phyloP scores from a whole-genome alignment of 805 yeast genomes.

The Millerozyma acaciae region DNA sequence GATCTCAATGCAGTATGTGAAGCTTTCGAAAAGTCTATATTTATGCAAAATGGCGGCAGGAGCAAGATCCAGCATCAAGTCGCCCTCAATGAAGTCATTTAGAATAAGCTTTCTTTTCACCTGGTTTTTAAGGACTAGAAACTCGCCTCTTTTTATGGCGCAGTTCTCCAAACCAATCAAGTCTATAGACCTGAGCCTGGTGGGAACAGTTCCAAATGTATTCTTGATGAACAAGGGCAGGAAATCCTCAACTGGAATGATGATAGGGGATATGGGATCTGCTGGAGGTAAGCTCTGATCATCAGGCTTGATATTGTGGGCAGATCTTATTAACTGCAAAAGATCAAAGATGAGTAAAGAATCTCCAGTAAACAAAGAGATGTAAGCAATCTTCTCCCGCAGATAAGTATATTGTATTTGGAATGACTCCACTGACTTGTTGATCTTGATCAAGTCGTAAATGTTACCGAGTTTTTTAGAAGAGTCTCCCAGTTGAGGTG shows the following conservation, averaged over 20 bases:
- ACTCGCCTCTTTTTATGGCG: conserved; percentile 22
- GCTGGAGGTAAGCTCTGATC: conserved; percentile 13
- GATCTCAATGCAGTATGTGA: conserved; percentile 47
- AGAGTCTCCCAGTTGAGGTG: too few species aligned
- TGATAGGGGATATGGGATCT: conserved; percentile 22
- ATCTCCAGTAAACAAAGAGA: conserved; percentile 38
- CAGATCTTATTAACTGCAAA: too few species aligned
- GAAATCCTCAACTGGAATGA: conserved; percentile 21
- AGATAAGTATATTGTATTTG: conserved; percentile 19
- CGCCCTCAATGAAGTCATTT: conserved; percentile 45
- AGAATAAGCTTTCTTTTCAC: conserved; percentile 41
- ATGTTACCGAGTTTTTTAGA: too few species aligned
- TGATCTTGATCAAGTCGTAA: conserved; percentile 32
- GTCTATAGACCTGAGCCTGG: conserved; percentile 27
- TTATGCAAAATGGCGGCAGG: conserved; percentile 26
- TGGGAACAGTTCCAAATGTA: conserved; percentile 5
- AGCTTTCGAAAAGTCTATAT: conserved; percentile 40
- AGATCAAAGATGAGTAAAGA: conserved; percentile 29
- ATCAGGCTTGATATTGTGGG: conserved; percentile 12
- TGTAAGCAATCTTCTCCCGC: conserved; percentile 8
- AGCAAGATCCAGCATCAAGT: conserved; percentile 29
- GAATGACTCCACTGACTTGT: conserved; percentile 29
- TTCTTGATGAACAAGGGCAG: conserved; percentile 22
- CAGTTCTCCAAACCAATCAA: conserved; percentile 42
- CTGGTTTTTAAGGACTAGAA: conserved; percentile 27